Evolutionary conservation across 352 stramenopile species (phyloP).

Genomic region (Phytophthora vignae): DNA sequence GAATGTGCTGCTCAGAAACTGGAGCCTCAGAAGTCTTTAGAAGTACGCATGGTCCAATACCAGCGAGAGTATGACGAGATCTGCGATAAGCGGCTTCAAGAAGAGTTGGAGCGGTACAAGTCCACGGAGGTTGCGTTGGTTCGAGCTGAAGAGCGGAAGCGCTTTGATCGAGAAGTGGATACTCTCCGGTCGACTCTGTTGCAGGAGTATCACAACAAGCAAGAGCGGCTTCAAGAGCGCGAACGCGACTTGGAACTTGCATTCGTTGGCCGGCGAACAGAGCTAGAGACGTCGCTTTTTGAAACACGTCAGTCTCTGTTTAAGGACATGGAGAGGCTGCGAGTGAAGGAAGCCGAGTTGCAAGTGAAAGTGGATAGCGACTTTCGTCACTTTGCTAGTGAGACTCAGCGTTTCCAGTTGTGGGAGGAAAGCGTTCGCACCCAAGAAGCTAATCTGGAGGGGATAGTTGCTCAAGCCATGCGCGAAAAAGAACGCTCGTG

Average conservation of each 20-base stretch:
- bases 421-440: constrained; percentile 54
- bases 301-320: constrained; percentile 70
- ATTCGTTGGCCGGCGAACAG: constrained; percentile 55
- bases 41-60: constrained; percentile 74
- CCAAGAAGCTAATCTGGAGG: constrained; percentile 59
- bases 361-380: constrained; percentile 58
- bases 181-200: constrained; percentile 46
- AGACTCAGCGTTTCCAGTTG: constrained; percentile 56
- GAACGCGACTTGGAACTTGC: constrained; percentile 68
- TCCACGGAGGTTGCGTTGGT: constrained; percentile 60
- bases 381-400: constrained; percentile 50
- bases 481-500: constrained; percentile 60
- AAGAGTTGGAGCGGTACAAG: constrained; percentile 68
- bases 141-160: constrained; percentile 68
- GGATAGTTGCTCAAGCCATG: constrained; percentile 47
- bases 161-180: constrained; percentile 61
- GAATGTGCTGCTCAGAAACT: constrained; percentile 51
- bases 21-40: constrained; percentile 47
- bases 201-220: constrained; percentile 59
- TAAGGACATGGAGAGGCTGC: constrained; percentile 69
- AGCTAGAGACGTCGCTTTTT: constrained; percentile 74
- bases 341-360: constrained; percentile 59
- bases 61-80: constrained; percentile 72
- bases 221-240: constrained; percentile 58
- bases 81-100: constrained; percentile 56